Percentiles rank a stretch among this genome's conserved stretches.
Evolutionary conservation across 306 rosid species (phyloP).

Genomic region (Sphenostylis stenocarpa): DNA sequence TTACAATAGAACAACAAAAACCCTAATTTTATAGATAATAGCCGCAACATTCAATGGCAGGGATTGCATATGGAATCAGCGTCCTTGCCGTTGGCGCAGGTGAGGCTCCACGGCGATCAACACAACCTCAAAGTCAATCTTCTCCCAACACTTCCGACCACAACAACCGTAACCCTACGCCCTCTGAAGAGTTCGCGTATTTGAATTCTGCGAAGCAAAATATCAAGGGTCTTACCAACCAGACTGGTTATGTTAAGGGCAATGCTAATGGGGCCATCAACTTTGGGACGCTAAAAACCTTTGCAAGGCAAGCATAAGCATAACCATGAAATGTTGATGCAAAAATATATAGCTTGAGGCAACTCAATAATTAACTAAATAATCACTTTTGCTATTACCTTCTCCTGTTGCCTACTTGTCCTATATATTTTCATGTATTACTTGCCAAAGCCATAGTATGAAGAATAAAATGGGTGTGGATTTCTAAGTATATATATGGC

Average conservation of each 20-base stretch:
- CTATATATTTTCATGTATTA: too few relatives aligned
- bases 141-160: neutral
- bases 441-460: too few relatives aligned
- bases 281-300: slow-evolving; percentile 34
- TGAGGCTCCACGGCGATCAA: neutral
- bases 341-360: neutral
- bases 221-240: slow-evolving; percentile 45
- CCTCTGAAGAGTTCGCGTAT: slow-evolving; percentile 7
- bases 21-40: too few relatives aligned
- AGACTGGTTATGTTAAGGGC: slow-evolving; percentile 45
- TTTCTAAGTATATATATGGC: too few relatives aligned
- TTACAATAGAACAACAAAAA: too few relatives aligned
- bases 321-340: neutral
- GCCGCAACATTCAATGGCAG: neutral
- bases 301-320: neutral
- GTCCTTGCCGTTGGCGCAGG: neutral
- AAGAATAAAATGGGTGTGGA: neutral
- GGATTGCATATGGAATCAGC: neutral
- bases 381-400: neutral
- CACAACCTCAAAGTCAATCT: neutral
- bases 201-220: slow-evolving; percentile 21
- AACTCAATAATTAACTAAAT: neutral
- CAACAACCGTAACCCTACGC: neutral
- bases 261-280: slow-evolving; percentile 49
- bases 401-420: neutral